Percentiles rank a stretch among this genome's conserved stretches.
Evolutionary conservation across 2,329 filamentous ascomycete species (phyloP).

Genomic region (Lachnellula hyalina): DNA sequence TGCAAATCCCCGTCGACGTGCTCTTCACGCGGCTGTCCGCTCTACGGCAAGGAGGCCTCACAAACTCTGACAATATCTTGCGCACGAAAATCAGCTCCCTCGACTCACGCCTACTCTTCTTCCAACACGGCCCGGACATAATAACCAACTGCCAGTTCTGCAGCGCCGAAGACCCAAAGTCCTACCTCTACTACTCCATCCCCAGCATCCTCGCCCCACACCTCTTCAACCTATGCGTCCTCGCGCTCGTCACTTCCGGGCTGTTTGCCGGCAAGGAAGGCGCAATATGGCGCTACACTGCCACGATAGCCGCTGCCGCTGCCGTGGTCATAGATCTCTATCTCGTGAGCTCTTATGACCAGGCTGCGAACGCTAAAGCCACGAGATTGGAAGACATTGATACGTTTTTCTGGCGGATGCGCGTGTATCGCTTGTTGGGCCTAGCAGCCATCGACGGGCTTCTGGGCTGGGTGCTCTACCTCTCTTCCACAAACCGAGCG

Average conservation of each 20-base stretch:
- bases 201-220: constrained; percentile 73
- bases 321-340: constrained; percentile 63
- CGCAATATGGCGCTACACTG: constrained; percentile 62
- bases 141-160: constrained; percentile 80
- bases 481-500: constrained; percentile 74
- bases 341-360: constrained; percentile 57
- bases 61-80: constrained; percentile 57
- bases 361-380: constrained; percentile 58
- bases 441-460: constrained; percentile 61
- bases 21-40: constrained; percentile 70
- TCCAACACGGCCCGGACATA: constrained; percentile 72
- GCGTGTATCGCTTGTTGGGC: constrained; percentile 54
- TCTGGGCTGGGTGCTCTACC: constrained; percentile 63
- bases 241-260: constrained; percentile 70
- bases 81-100: constrained; percentile 63
- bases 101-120: constrained; percentile 73
- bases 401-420: constrained; percentile 65
- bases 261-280: constrained; percentile 59
- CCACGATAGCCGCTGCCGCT: constrained; percentile 56
- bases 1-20: constrained; percentile 80
- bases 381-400: constrained; percentile 60
- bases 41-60: constrained; percentile 48
- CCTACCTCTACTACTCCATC: constrained; percentile 76
- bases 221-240: constrained; percentile 65
- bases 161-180: constrained; percentile 58